These are phyloP conservation scores for Podosphaera fusca DNA, from an alignment of 2,329 filamentous ascomycete genomes.

Conservation along the genomic window DNA sequence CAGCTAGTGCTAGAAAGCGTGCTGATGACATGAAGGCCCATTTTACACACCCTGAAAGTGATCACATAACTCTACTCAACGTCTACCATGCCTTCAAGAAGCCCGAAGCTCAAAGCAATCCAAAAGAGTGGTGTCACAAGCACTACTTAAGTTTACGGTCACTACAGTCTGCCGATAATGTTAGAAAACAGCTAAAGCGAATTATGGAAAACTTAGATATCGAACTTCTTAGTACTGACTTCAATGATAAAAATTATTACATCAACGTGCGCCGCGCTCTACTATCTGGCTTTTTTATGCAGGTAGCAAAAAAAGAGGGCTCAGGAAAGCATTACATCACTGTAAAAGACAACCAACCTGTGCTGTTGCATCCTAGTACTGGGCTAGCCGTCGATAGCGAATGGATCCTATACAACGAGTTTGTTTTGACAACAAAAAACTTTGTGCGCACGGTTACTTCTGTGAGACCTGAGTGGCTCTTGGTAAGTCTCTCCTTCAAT, in stretches of 20 bases:
- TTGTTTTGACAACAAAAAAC: slow-evolving; percentile 93
- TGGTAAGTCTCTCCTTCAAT: slow-evolving; percentile 29
- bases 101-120: slow-evolving; percentile 42
- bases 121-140: slow-evolving; percentile 86
- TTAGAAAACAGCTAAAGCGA: slow-evolving; percentile 71
- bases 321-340: slow-evolving; percentile 81
- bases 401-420: slow-evolving; percentile 97
- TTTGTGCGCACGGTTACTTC: slow-evolving; percentile 88
- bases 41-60: slow-evolving; percentile 80
- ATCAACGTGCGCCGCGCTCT: slow-evolving; percentile 86
- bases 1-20: slow-evolving; percentile 61
- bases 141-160: slow-evolving; percentile 83
- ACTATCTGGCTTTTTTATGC: slow-evolving; percentile 96
- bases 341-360: slow-evolving; percentile 87
- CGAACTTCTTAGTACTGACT: slow-evolving; percentile 69
- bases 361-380: slow-evolving; percentile 81
- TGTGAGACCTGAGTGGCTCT: slow-evolving; percentile 79
- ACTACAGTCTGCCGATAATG: slow-evolving; percentile 79
- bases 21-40: slow-evolving; percentile 94
- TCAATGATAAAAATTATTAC: slow-evolving; percentile 94
- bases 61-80: slow-evolving; percentile 89
- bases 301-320: slow-evolving; percentile 82
- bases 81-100: slow-evolving; percentile 95
- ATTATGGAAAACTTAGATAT: slow-evolving; percentile 91
- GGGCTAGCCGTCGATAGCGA: slow-evolving; percentile 74